Percentiles rank a stretch among this genome's conserved stretches.
Evolutionary conservation across 768 basidiomycete species (phyloP).

Genomic region (Leccinum sublutescens): DNA sequence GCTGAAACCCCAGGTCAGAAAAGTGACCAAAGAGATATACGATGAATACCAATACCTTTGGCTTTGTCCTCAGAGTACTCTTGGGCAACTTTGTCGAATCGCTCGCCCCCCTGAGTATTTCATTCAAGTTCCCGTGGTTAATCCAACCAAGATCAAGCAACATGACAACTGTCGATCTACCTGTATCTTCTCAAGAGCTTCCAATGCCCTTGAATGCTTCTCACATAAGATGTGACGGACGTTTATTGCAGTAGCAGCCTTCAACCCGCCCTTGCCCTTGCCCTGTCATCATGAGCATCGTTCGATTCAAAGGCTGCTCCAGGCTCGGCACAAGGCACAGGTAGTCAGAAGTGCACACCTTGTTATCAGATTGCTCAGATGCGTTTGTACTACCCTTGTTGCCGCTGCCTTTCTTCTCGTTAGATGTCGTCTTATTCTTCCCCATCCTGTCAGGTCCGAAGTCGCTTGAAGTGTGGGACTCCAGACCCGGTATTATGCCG

Average conservation of each 20-base stretch:
- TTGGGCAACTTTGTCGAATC: conserved; percentile 87
- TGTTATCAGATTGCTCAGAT: conserved; percentile 21
- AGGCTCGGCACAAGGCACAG: not conserved
- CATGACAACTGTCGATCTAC: conserved; percentile 34
- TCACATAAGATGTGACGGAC: conserved; percentile 89
- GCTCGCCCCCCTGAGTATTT: conserved; percentile 59
- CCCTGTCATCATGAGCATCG: conserved; percentile 31
- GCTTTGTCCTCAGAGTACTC: conserved; percentile 93
- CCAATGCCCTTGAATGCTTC: conserved; percentile 77
- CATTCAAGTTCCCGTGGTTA: not conserved
- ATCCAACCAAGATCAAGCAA: not conserved
- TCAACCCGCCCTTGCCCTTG: conserved; percentile 63
- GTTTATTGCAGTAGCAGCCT: conserved; percentile 78
- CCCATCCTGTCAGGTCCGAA: conserved; percentile 16
- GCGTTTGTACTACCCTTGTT: conserved; percentile 17
- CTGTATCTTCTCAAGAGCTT: conserved; percentile 79
- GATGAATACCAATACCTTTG: conserved; percentile 60
- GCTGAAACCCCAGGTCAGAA: conserved; percentile 39
- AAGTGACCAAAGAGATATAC: not conserved
- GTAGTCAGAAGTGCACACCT: conserved; percentile 18
- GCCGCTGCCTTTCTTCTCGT: conserved; percentile 22
- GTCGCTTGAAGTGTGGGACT: too few relatives aligned
- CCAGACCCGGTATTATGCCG: too few relatives aligned
- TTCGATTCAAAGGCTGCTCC: too few relatives aligned
- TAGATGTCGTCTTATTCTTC: conserved; percentile 28